Percentiles rank a stretch among this genome's conserved stretches.
phyloP scores from a whole-genome alignment of 2,329 filamentous ascomycete species.

The Penicillium sp. region DNA sequence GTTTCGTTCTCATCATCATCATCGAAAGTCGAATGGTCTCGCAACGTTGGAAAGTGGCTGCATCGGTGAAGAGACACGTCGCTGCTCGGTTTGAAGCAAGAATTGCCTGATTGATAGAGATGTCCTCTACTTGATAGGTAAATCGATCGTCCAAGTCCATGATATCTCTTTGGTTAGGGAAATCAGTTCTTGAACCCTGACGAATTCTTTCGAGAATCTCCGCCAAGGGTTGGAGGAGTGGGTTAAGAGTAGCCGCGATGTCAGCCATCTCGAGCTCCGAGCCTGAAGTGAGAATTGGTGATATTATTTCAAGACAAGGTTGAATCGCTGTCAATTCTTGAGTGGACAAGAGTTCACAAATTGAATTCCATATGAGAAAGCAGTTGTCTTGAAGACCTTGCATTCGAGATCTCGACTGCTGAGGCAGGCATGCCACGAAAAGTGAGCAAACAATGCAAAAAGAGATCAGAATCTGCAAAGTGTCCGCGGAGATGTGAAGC shows the following conservation, averaged over 20 bases:
- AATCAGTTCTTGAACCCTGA: conserved; percentile 19
- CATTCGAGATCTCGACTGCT: conserved; percentile 31
- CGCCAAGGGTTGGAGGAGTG: conserved; percentile 32
- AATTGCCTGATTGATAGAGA: conserved; percentile 25
- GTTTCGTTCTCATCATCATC: conserved; percentile 27
- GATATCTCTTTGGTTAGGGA: conserved; percentile 27
- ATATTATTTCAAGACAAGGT: conserved; percentile 35
- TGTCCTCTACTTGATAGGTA: conserved; percentile 26
- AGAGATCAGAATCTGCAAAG: conserved; percentile 53
- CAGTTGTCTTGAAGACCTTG: conserved; percentile 32
- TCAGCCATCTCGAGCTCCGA: conserved; percentile 18
- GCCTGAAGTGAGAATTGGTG: conserved; percentile 34
- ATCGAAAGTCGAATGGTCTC: conserved; percentile 39
- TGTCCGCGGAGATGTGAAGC: conserved; percentile 52
- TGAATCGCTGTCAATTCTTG: conserved; percentile 33
- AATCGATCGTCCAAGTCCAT: conserved; percentile 50
- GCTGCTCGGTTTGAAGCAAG: conserved; percentile 36
- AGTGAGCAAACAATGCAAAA: conserved; percentile 48
- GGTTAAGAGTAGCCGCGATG: conserved; percentile 26
- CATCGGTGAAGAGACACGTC: conserved; percentile 33
- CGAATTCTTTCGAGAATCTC: conserved; percentile 35
- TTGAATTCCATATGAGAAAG: conserved; percentile 34
- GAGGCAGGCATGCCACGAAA: conserved; percentile 39
- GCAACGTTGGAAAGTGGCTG: conserved; percentile 38
- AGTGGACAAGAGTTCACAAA: conserved; percentile 36